Percentiles rank a stretch among this genome's conserved stretches.
Evolutionary conservation across 768 basidiomycete genomes (phyloP).

Genomic region (Phaeotremella skinneri): DNA sequence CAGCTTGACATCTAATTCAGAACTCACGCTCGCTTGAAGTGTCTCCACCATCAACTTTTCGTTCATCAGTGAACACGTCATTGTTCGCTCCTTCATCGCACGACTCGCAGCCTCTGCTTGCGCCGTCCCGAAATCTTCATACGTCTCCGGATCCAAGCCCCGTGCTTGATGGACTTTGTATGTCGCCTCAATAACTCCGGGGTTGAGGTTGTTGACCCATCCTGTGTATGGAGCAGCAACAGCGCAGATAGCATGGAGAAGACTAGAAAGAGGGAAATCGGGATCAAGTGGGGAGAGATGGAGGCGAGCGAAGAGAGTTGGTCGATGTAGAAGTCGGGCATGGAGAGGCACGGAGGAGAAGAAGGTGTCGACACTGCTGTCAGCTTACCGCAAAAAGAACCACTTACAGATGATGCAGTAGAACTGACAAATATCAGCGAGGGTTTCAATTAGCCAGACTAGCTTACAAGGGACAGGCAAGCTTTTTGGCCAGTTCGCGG

Average conservation of each 20-base stretch:
- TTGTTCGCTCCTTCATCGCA: slow-evolving; percentile 16
- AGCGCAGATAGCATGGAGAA: slow-evolving; percentile 83
- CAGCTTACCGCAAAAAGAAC: no score
- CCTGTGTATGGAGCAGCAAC: slow-evolving; percentile 72
- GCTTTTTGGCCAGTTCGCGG: slow-evolving; percentile 37
- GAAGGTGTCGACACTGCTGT: slow-evolving; percentile 72
- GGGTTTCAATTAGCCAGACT: no score
- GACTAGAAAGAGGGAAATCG: slow-evolving; percentile 66
- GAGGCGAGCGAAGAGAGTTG: slow-evolving; percentile 65
- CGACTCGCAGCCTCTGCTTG: slow-evolving; percentile 25
- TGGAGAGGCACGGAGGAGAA: slow-evolving; percentile 75
- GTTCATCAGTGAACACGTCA: slow-evolving; percentile 23
- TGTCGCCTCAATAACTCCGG: slow-evolving; percentile 24
- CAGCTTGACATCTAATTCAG: no score
- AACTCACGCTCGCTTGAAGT: slow-evolving; percentile 31
- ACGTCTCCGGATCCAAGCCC: slow-evolving; percentile 23
- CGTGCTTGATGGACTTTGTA: slow-evolving; percentile 15
- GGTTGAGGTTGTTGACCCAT: slow-evolving; percentile 51
- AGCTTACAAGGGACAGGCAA: slow-evolving; percentile 46
- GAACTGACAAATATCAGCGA: no score
- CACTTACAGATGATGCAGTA: slow-evolving; percentile 47
- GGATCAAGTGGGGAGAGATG: slow-evolving; percentile 65
- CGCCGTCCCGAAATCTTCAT: slow-evolving; percentile 38
- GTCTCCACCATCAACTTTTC: slow-evolving; percentile 27
- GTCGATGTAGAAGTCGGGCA: slow-evolving; percentile 65